Percentiles rank a stretch among this genome's conserved stretches.
Evolutionary conservation across 805 yeast species (phyloP).

Genomic region (Schwanniomyces pseudopolymorphus): DNA sequence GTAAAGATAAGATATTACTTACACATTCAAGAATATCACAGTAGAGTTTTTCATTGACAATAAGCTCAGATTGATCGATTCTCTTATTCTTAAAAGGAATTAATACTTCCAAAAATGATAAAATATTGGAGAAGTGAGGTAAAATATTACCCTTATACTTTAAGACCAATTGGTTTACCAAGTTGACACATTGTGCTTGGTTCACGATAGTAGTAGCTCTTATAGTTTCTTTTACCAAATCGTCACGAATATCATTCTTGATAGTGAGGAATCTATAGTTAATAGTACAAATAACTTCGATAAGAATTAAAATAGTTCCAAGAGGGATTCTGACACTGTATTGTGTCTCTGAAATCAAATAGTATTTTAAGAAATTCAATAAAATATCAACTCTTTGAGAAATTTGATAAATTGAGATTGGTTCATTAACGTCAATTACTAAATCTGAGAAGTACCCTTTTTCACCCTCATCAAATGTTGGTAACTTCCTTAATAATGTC

Average conservation of each 20-base stretch:
- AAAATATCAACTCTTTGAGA: slow-evolving; percentile 52
- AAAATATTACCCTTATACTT: slow-evolving; percentile 38
- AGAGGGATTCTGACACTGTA: slow-evolving; percentile 61
- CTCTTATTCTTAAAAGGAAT: slow-evolving; percentile 51
- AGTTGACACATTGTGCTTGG: slow-evolving; percentile 44
- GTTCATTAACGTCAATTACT: slow-evolving; percentile 57
- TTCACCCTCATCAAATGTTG: slow-evolving; percentile 8
- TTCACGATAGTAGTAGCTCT: slow-evolving; percentile 41
- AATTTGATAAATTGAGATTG: slow-evolving; percentile 50
- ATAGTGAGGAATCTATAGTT: slow-evolving; percentile 55
- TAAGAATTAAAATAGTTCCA: slow-evolving; percentile 51
- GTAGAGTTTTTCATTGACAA: slow-evolving; percentile 39
- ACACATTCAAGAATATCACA: slow-evolving; percentile 34
- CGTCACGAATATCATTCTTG: slow-evolving; percentile 60
- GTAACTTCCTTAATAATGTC: slow-evolving; percentile 38
- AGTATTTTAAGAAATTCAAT: slow-evolving; percentile 39
- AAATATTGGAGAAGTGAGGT: slow-evolving; percentile 50
- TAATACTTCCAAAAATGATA: slow-evolving; percentile 55
- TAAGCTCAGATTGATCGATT: slow-evolving; percentile 29
- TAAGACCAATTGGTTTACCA: slow-evolving; percentile 37
- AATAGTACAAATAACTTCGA: slow-evolving; percentile 56
- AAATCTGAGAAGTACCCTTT: slow-evolving; percentile 47
- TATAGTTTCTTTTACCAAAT: slow-evolving; percentile 45
- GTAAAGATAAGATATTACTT: slow-evolving; percentile 28
- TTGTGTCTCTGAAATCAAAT: slow-evolving; percentile 49